phyloP scores from a whole-genome alignment of 495 filamentous ascomycete species.

The Aspergillus conjunctus region DNA sequence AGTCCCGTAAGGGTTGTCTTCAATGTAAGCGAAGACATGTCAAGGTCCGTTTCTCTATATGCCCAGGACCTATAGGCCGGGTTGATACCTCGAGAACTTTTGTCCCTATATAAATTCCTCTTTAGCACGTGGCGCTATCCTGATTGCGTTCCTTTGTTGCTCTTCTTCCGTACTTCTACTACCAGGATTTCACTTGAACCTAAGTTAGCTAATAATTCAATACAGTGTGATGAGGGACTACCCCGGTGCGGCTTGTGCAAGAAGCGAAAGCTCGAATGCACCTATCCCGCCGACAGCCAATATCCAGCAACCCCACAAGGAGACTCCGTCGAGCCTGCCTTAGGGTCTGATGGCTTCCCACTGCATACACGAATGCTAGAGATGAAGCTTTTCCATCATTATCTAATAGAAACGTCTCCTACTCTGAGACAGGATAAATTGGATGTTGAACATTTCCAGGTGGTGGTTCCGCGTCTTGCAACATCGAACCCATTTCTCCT shows the following conservation, averaged over 20 bases:
- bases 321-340: slow-evolving; percentile 20
- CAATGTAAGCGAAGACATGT: slow-evolving; percentile 34
- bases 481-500: slow-evolving; percentile 47
- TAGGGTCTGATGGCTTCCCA: slow-evolving; percentile 16
- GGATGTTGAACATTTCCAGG: slow-evolving; percentile 41
- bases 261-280: slow-evolving; percentile 41
- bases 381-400: slow-evolving; percentile 45
- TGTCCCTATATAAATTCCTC: background rate
- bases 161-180: background rate
- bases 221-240: slow-evolving; percentile 41
- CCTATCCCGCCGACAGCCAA: slow-evolving; percentile 31
- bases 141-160: background rate
- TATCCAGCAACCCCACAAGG: slow-evolving; percentile 28
- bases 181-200: no score
- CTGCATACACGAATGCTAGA: slow-evolving; percentile 39
- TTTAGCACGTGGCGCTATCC: background rate
- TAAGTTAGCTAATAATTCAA: background rate
- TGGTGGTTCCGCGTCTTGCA: slow-evolving; percentile 47
- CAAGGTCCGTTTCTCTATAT: slow-evolving; percentile 23
- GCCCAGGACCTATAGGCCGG: background rate
- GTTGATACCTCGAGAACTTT: background rate
- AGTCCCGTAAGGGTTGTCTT: slow-evolving; percentile 32
- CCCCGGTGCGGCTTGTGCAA: slow-evolving; percentile 41
- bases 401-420: slow-evolving; percentile 37
- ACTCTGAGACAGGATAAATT: slow-evolving; percentile 34